Evolutionary conservation across 441 rosid species (phyloP), one percentile per base, ranked within the genome.

Genomic region (Gossypium lobatum): DNA sequence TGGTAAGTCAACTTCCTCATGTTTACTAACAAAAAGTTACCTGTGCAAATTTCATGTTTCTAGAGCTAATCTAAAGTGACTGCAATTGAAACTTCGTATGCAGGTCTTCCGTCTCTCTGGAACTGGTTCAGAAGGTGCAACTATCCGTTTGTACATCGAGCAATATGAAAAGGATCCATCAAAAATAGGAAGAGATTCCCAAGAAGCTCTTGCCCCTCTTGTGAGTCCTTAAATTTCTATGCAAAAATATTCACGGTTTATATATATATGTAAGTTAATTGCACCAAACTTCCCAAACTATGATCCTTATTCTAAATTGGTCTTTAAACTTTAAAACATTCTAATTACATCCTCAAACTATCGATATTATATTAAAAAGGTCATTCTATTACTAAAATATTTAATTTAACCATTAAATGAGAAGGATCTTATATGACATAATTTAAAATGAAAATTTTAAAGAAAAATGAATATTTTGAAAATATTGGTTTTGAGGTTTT

Each of bases 81-180:
- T 31, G 34, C 13, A 6, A 70, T 10, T 50, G 10, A 72, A 54
- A 13, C 11, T 11, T 13, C 13, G 10, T 16, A 2, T 57, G 39
- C 85, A 95, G 98, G 83, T 93, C 58, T 95, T 93, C 93, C 97
- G 98, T 71, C 95, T 93, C 46, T 95, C 98, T 0, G 99, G 99
- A 84, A 95, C 98, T 13, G 99, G 99, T 48, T 95, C 99, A 31
- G 99, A 87, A 83, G 99, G 98, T 73, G 99, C 96, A 77, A 93
- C 99, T 2, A 93, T 95, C 84, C 83, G 98, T 39, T 95, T 95
- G 21, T 95, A 95, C 85, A 91, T 95, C 55, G 99, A 95, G 79
- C 97, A 91, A 74, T 95, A 93, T 48, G 97, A 93, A 87, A 93
- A 91, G 83, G 96, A 95, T 88, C 77, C 98, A 61, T 85, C 91